These are phyloP conservation scores for Amyloporia xantha DNA, from an alignment of 768 basidiomycete genomes.

Conservation along the genomic window DNA sequence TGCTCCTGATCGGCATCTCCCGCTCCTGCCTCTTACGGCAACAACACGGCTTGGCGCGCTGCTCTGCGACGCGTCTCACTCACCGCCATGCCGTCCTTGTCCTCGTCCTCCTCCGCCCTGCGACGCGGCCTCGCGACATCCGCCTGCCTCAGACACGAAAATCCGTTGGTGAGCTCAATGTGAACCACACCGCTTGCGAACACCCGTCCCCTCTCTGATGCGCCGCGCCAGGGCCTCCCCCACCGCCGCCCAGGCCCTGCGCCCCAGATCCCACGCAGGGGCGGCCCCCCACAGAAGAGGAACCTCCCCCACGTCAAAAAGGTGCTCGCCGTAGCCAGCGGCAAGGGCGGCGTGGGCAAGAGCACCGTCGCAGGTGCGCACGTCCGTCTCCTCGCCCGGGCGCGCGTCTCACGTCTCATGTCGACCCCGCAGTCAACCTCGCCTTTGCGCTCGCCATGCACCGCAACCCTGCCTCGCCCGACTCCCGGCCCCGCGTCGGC, in stretches of 20 bases:
- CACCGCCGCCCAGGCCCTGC: slow-evolving; percentile 20
- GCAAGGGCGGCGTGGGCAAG: slow-evolving; percentile 96
- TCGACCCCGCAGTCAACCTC: slow-evolving; percentile 59
- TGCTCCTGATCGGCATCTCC: too few species aligned
- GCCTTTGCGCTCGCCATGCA: slow-evolving; percentile 64
- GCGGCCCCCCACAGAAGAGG: slow-evolving; percentile 47
- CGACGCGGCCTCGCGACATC: background rate
- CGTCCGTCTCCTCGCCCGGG: background rate
- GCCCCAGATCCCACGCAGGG: slow-evolving; percentile 57
- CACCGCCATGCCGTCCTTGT: background rate
- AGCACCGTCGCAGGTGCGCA: slow-evolving; percentile 80
- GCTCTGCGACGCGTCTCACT: too few species aligned
- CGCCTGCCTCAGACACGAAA: slow-evolving; percentile 36
- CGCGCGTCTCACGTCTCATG: too few species aligned
- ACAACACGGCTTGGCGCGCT: too few species aligned
- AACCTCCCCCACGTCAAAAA: slow-evolving; percentile 68
- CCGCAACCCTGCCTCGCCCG: slow-evolving; percentile 29
- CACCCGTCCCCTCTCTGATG: slow-evolving; percentile 1
- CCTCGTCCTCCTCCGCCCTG: background rate
- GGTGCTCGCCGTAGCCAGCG: slow-evolving; percentile 81
- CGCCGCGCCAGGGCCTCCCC: slow-evolving; percentile 11
- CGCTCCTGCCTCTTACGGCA: too few species aligned
- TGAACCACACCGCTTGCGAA: slow-evolving; percentile 1
- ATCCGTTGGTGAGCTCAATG: slow-evolving; percentile 41
- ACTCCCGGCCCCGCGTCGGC: slow-evolving; percentile 56